Evolutionary conservation across 306 rosid species (phyloP), one percentile per base, ranked within the genome.

Genomic region (Prunus kanzakura): DNA sequence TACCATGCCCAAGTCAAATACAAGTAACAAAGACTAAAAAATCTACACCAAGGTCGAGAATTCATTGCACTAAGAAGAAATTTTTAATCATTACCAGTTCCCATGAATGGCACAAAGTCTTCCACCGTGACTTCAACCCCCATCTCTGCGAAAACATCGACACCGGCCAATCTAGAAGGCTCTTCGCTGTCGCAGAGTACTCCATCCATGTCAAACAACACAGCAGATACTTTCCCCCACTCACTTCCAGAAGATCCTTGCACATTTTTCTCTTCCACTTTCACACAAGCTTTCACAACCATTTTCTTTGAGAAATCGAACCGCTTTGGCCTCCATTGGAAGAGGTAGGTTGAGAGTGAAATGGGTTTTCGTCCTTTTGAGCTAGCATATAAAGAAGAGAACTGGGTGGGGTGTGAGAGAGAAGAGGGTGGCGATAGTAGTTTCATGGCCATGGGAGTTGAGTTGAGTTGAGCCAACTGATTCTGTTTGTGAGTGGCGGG

Each of bases 171-270:
- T 82, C 98, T 82, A 32, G 97, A 95, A 65, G 85, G 89, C 67
- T 84, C 97, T 83, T 95, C 98, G 32, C 97, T 92, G 79, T 95
- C 84, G 80, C 97, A 95, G 62, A 95, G 88, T 41, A 95, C 98
- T 65, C 98, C 98, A 29, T 95, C 98, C 98, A 95, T 95, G 80
- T 95, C 98, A 80, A 95, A 95, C 78, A 92, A 58, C 78, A 95
- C 97, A 2, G 97, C 97, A 3, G 98, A 90, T 35, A 95, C 97
- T 76, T 89, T 90, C 38, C 90, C 96, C 97, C 98, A 95, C 19
- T 82, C 88, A 41, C 46, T 82, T 58, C 64, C 78, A 23, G 85
- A 62, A 61, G 89, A 82, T 27, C 79, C 82, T 41, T 54, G 71
- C 8, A 69, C 84, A 45, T 60, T 82, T 84, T 80, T 90, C 89